A percentile compares a stretch with the other conserved stretches of the same genome.
Conservation (phyloP, 2,329 filamentous ascomycete species). For the Phoma sp. region DNA sequence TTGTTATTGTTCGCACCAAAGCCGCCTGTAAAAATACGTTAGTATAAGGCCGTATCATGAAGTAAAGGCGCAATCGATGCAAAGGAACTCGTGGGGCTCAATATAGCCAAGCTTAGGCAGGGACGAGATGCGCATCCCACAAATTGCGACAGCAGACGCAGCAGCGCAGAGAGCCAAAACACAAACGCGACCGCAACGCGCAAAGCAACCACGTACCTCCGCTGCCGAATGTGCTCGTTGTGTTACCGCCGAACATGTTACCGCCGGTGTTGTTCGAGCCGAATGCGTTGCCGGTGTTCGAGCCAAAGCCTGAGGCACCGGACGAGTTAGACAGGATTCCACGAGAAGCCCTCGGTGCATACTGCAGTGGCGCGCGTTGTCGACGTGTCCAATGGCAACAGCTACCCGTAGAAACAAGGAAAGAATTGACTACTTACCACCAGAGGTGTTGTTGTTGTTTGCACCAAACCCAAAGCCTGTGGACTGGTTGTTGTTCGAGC, state of each 20-base stretch:
- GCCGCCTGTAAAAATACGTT: conserved; percentile 37
- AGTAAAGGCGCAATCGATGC: background rate
- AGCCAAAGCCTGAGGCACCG: conserved; percentile 50
- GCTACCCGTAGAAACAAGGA: conserved; percentile 18
- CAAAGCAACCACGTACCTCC: conserved; percentile 48
- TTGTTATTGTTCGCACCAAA: conserved; percentile 39
- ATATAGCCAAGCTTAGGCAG: background rate
- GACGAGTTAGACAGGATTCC: conserved; percentile 47
- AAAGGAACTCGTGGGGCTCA: background rate
- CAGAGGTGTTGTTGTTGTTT: conserved; percentile 42
- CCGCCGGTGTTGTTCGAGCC: conserved; percentile 41
- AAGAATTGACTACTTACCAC: conserved; percentile 58
- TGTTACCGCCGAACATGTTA: conserved; percentile 41
- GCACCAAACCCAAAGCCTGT: conserved; percentile 51
- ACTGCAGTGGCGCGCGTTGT: conserved; percentile 37
- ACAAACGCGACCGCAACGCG: conserved; percentile 38
- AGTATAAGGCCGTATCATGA: conserved; percentile 14
- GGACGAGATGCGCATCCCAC: background rate
- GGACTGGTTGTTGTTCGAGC: conserved; percentile 46
- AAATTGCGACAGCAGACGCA: background rate
- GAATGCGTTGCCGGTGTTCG: conserved; percentile 46
- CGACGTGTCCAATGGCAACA: conserved; percentile 32
- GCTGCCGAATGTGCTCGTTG: conserved; percentile 43
- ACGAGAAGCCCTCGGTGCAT: conserved; percentile 35
- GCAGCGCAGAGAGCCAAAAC: conserved; percentile 8